Base-by-base conservation (phyloP, 106 monocot species). In the Chionographis japonica region DNA sequence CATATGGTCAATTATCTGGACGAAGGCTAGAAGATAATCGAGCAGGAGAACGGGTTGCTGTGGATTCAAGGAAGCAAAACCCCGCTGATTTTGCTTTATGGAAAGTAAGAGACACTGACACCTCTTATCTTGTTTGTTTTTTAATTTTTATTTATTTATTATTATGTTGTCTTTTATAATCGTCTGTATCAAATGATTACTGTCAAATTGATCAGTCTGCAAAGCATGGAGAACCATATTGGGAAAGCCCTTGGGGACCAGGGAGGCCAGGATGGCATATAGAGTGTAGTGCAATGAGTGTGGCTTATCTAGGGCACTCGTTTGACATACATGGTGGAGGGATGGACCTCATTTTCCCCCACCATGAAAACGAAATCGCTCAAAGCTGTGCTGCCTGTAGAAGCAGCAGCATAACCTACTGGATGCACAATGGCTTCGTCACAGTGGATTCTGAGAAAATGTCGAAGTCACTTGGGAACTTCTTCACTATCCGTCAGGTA, bases 221-320 rank as follows among this genome's bases (percentile, higher is more conserved):
- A 12, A 98, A 98, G 61, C 53, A 67, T 16, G 97, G 97, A 35
- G 98, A 98, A 58, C 98, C 90, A 59, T 85, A 40, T 27, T 98
- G 98, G 98, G 79, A 90, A 13, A 98, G 98, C 60, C 98, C 98
- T 19, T 98, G 98, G 98, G 98, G 98, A 13, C 87, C 75, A 9
- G 98, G 98, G 67, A 80, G 98, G 40, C 98, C 98, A 68, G 98
- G 98, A 70, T 98, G 93, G 98, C 98, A 98, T 73, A 98, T 98
- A 38, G 98, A 98, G 64, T 98, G 98, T 72, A 98, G 98, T 79
- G 98, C 98, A 11, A 98, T 98, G 98, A 98, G 98, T 83, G 75
- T 78, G 43, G 61, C 78, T 62, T 98, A 98, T 77, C 79, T 98
- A 9, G 98, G 98, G 5, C 71, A 85, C 58, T 83, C 89, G 37